Base-by-base conservation (phyloP, 2,329 filamentous ascomycete genomes). In the Botrytis fragariae region DNA sequence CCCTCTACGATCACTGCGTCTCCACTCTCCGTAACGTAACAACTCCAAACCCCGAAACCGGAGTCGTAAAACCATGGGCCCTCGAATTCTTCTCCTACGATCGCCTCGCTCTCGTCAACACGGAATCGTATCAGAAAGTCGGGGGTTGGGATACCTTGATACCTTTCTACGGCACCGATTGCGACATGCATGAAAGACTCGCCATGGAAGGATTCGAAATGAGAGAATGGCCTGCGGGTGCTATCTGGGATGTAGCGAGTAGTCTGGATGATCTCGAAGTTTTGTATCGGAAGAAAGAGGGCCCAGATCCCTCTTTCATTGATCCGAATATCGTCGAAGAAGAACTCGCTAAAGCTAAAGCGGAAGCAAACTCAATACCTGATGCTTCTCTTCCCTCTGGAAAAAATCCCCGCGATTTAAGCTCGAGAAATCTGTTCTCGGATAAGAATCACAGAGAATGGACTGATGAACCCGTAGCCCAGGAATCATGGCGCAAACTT, bases 131-230 rank as follows among this genome's bases (percentile, higher is more conserved):
- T 77, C 51, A 73, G 1, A 83, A 74, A 32, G 39, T 77, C 22
- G 83, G 87, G n/a, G 85, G 83, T 0, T 89, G 87, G 87, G 88
- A 89, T 76, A 84, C 85, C 1, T 80, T 87, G 71, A 87, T 90
- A 39, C 85, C 86, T 0, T 89, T 85, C 76, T 89, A 89, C 78
- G 83, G 85, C 71, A 86, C 84, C 42, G 87, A 89, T 76, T 89
- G 87, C 79, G 87, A 88, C 76, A 84, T 86, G 81, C 85, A 87
- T 76, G 80, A 81, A 20, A 82, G 86, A 5, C 76, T 87, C 79
- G 79, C n/a, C 82, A 81, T 22, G 85, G 83, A 35, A 80, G 84
- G 60, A 80, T 87, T 69, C 83, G 82, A 35, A 35, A 84, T 83
- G 73, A 75, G 77, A 16, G 83, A 86, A 57, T 80, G 76, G 4